Evolutionary conservation across 306 rosid species (phyloP).

Genomic region (Cucumis cinereus): DNA sequence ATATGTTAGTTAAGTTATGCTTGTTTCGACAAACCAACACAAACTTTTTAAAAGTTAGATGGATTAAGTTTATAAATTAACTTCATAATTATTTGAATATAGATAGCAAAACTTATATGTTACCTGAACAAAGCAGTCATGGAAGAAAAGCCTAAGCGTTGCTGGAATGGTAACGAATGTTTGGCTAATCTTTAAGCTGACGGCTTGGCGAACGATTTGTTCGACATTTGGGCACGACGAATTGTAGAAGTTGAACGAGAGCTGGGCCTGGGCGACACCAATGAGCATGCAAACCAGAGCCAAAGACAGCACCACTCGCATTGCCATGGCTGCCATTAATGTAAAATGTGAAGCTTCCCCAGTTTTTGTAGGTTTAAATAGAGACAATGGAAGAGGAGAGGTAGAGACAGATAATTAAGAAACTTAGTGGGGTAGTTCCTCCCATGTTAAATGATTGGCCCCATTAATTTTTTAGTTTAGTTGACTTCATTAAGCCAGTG

Average conservation of each 20-base stretch:
- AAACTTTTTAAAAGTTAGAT: too few species aligned
- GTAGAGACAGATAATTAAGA: background rate
- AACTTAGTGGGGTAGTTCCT: background rate
- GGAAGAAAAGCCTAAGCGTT: constrained; percentile 71
- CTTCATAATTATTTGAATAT: background rate
- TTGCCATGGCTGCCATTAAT: background rate
- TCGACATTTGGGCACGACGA: constrained; percentile 61
- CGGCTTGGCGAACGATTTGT: constrained; percentile 44
- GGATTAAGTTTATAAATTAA: too few species aligned
- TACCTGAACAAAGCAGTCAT: constrained; percentile 79
- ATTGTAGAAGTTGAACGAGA: constrained; percentile 27
- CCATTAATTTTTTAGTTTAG: background rate
- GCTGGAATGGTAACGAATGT: constrained; percentile 46
- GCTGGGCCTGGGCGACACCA: background rate
- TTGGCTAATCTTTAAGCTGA: constrained; percentile 29
- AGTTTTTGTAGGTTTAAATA: background rate
- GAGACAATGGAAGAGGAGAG: background rate
- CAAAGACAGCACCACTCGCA: background rate
- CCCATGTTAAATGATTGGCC: background rate
- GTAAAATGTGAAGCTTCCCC: background rate
- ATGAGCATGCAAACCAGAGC: background rate
- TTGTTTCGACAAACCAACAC: too few species aligned
- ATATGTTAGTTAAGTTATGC: too few species aligned
- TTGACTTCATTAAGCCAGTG: background rate
- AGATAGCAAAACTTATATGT: too few species aligned